phyloP scores from a whole-genome alignment of 2,329 filamentous ascomycete genomes.

The Penicillium aurantiogriseum region DNA sequence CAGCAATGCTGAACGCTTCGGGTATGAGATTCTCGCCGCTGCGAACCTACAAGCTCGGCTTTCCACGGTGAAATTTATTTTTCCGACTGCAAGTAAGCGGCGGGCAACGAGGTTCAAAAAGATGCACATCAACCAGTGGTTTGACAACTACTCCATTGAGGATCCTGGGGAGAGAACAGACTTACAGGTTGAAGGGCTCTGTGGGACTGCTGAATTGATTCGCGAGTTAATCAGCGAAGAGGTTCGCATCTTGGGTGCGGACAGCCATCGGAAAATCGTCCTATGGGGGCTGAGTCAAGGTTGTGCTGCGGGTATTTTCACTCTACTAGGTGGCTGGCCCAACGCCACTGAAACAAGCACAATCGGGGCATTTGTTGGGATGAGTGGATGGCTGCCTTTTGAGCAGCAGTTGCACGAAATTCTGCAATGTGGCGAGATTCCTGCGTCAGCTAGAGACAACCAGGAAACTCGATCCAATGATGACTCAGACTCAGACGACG shows the following conservation, averaged over 20 bases:
- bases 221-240: conserved; percentile 38
- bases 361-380: conserved; percentile 49
- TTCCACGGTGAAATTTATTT: conserved; percentile 48
- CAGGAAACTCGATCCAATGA: not conserved
- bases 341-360: conserved; percentile 1
- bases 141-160: conserved; percentile 46
- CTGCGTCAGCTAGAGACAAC: not conserved
- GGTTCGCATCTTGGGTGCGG: conserved; percentile 22
- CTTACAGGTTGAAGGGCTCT: conserved; percentile 47
- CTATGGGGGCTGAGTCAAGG: conserved; percentile 56
- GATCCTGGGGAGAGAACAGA: conserved; percentile 45
- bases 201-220: conserved; percentile 42
- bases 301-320: conserved; percentile 48
- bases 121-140: conserved; percentile 52
- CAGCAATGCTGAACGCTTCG: conserved; percentile 47
- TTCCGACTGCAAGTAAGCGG: conserved; percentile 50
- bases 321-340: conserved; percentile 43
- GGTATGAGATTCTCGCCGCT: conserved; percentile 31
- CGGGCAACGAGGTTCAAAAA: conserved; percentile 47
- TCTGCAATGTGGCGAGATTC: conserved; percentile 9
- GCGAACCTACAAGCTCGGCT: conserved; percentile 16
- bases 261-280: conserved; percentile 43
- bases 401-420: conserved; percentile 31
- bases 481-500: not conserved
- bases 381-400: conserved; percentile 51